phyloP scores from a whole-genome alignment of 2,329 filamentous ascomycete species.

The Aspergillus sp. region DNA sequence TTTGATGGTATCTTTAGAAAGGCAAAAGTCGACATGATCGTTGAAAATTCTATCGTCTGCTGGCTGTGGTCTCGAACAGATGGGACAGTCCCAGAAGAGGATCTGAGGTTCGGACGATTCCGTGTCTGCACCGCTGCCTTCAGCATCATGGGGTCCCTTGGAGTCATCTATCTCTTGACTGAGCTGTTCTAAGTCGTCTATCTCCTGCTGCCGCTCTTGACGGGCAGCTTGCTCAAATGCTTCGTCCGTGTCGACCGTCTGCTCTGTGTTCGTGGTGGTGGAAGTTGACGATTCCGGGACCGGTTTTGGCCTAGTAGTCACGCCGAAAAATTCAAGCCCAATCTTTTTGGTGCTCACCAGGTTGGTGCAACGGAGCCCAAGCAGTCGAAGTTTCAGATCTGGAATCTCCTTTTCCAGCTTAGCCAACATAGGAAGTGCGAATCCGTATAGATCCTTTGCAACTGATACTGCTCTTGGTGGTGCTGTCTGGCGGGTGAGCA shows the following conservation, averaged over 20 bases:
- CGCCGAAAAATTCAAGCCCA: conserved; percentile 72
- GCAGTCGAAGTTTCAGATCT: conserved; percentile 67
- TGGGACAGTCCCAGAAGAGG: conserved; percentile 74
- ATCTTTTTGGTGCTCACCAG: conserved; percentile 77
- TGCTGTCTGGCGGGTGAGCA: conserved; percentile 72
- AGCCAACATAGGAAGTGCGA: conserved; percentile 68
- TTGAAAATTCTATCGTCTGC: conserved; percentile 76
- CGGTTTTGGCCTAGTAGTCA: conserved; percentile 16
- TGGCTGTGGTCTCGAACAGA: conserved; percentile 68
- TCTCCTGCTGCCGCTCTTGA: conserved; percentile 52
- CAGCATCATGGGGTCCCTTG: conserved; percentile 11
- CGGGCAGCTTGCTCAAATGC: conserved; percentile 56
- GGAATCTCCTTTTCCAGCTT: conserved; percentile 81
- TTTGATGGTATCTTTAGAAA: conserved; percentile 77
- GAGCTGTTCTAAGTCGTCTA: conserved; percentile 53
- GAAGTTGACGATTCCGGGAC: not conserved
- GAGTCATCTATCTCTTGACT: conserved; percentile 46
- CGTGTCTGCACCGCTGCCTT: conserved; percentile 13
- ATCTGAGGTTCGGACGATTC: conserved; percentile 18
- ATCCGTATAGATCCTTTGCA: conserved; percentile 76
- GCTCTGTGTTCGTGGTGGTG: conserved; percentile 34
- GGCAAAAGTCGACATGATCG: conserved; percentile 82
- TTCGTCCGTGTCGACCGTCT: conserved; percentile 62
- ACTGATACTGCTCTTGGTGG: conserved; percentile 62
- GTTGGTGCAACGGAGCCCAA: conserved; percentile 83